Evolutionary conservation across 306 rosid species (phyloP).

Genomic region (Argentina anserina): DNA sequence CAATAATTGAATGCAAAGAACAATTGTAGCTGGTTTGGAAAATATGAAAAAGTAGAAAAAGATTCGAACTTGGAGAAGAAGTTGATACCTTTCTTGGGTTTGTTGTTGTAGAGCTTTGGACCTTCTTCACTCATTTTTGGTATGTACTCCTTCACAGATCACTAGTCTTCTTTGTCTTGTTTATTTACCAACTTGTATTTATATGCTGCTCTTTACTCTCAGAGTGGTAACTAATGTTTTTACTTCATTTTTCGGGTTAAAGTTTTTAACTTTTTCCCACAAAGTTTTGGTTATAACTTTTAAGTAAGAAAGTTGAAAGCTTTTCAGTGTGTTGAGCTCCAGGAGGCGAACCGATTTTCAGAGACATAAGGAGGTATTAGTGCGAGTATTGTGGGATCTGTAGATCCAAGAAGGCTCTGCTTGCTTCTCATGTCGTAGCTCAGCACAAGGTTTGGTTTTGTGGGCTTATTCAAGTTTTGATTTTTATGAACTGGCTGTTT

Average conservation of each 20-base stretch:
- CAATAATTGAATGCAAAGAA: too few relatives aligned
- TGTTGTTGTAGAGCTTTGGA: slow-evolving; percentile 59
- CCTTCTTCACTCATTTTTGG: slow-evolving; percentile 49
- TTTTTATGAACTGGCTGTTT: slow-evolving; percentile 5
- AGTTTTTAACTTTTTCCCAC: too few relatives aligned
- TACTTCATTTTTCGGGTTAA: too few relatives aligned
- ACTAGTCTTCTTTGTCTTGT: too few relatives aligned
- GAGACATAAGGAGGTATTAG: slow-evolving; percentile 55
- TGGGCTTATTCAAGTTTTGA: background rate
- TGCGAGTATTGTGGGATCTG: slow-evolving; percentile 64
- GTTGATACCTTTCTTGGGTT: slow-evolving; percentile 64
- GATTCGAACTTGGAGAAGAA: background rate
- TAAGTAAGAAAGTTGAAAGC: too few relatives aligned
- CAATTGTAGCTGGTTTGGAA: background rate
- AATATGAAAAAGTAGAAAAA: too few relatives aligned
- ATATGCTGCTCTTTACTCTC: too few relatives aligned
- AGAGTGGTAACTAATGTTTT: too few relatives aligned
- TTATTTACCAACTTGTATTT: too few relatives aligned
- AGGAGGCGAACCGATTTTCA: slow-evolving; percentile 36
- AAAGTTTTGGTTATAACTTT: too few relatives aligned
- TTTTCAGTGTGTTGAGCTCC: too few relatives aligned
- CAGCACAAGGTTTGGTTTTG: slow-evolving; percentile 58
- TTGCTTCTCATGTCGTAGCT: slow-evolving; percentile 49
- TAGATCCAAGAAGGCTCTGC: slow-evolving; percentile 58
- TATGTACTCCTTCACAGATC: too few relatives aligned